Evolutionary conservation across 2,329 filamentous ascomycete species (phyloP), one percentile per base, ranked within the genome.

Genomic region (Teratosphaeriaceae sp.): DNA sequence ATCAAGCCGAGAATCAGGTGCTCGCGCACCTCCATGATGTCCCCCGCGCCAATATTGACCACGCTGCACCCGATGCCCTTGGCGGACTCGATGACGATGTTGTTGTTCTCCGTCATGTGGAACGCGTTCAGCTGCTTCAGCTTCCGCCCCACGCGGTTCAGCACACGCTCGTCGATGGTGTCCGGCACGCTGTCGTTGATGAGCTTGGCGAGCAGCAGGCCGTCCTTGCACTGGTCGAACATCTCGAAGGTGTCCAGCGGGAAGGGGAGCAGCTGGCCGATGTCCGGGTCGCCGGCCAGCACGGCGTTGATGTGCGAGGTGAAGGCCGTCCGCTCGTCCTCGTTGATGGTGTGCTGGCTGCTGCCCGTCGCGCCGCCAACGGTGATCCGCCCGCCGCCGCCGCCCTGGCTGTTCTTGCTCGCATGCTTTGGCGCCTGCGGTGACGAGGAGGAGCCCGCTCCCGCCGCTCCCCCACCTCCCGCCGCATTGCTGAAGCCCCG

Each of bases 31-130:
- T 97, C 92, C 46, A 96, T 95, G 55, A 98, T 97, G 66, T 98
- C 92, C 37, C 88, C 88, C 58, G 85, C 87, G 55, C 92, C 92
- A 74, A 98, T 97, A 68, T 98, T 98, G 60, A 98, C 92, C 42
- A 98, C 92, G 0, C 92, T 97, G 66, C 92, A 97, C 45, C 92
- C 92, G 57, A 98, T 98, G 68, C 90, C 92, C 74, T 97, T 98
- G 51, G 90, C 87, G 13, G 92, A 98, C 69, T 98, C 92, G 59
- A 98, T 98, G 55, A 97, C 92, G 56, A 98, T 96, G 68, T 98
- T 98, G 80, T 97, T 98, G 75, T 98, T 98, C 70, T 98, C 92
- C 3, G 89, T 96, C 88, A 97, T 97, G 65, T 98, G 92, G 73
- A 98, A 98, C 35, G 89, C 88, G 64, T 98, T 98, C 46, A 98